Percentiles rank a stretch among this genome's conserved stretches.
Evolutionary conservation across 129 eudicot species (phyloP).

Genomic region (Helianthus annuus): DNA sequence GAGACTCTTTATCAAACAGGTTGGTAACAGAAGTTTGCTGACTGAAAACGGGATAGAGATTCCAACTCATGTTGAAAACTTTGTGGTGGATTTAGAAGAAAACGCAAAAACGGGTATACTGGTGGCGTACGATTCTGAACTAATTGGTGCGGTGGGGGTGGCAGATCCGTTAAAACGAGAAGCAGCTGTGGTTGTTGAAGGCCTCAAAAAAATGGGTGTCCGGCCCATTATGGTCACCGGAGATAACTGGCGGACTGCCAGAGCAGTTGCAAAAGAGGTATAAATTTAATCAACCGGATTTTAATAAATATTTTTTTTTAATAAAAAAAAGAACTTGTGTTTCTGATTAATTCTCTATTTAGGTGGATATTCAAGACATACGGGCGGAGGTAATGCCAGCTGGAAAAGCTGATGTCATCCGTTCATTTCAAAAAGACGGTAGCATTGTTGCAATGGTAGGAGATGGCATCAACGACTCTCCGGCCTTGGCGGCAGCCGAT

Average conservation of each 20-base stretch:
- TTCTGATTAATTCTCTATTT: background rate
- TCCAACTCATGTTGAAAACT: slow-evolving; percentile 56
- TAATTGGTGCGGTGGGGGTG: slow-evolving; percentile 84
- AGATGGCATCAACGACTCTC: slow-evolving; percentile 95
- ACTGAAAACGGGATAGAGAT: slow-evolving; percentile 59
- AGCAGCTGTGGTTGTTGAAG: slow-evolving; percentile 92
- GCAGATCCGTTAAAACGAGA: slow-evolving; percentile 97
- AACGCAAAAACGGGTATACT: slow-evolving; percentile 87
- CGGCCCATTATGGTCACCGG: slow-evolving; percentile 97
- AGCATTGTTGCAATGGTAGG: slow-evolving; percentile 94
- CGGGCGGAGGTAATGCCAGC: slow-evolving; percentile 97
- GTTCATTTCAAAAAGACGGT: slow-evolving; percentile 86
- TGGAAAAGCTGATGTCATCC: slow-evolving; percentile 88
- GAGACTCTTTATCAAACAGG: slow-evolving; percentile 43
- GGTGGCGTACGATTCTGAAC: slow-evolving; percentile 57
- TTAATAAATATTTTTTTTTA: too few species aligned
- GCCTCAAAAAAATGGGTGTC: slow-evolving; percentile 92
- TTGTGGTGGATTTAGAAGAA: slow-evolving; percentile 86
- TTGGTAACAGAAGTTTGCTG: slow-evolving; percentile 88
- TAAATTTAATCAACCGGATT: background rate
- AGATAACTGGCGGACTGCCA: slow-evolving; percentile 97
- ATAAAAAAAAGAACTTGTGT: background rate
- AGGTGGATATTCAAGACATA: slow-evolving; percentile 87
- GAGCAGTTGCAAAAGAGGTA: slow-evolving; percentile 95
- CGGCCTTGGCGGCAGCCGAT: slow-evolving; percentile 93